phyloP scores from a whole-genome alignment of 257 asterid genomes.

The Solanum clarkiae region DNA sequence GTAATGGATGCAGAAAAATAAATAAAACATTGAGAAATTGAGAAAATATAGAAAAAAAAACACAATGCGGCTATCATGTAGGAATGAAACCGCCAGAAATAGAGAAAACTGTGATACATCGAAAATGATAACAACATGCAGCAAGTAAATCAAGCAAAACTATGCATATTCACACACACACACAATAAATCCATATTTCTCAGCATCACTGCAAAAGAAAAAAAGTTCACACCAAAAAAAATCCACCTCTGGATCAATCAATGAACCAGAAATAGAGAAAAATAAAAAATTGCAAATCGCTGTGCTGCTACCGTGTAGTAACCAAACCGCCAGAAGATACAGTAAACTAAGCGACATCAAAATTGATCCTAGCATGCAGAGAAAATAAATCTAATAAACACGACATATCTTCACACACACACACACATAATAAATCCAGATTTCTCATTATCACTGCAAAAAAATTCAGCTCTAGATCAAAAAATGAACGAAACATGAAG shows the following conservation, averaged over 20 bases:
- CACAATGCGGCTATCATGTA: background rate
- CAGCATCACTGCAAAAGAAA: constrained; percentile 51
- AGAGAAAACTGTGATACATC: background rate
- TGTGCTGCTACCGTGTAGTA: background rate
- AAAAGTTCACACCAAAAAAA: too few species aligned
- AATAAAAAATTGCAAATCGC: background rate
- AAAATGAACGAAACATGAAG: background rate
- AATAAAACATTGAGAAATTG: background rate
- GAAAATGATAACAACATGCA: background rate
- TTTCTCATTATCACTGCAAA: constrained; percentile 74
- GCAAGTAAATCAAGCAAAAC: background rate
- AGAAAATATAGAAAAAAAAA: background rate
- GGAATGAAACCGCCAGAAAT: background rate
- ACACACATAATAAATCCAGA: constrained; percentile 43
- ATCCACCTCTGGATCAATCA: background rate
- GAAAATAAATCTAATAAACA: background rate
- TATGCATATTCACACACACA: background rate
- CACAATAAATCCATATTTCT: constrained; percentile 61
- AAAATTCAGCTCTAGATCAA: background rate
- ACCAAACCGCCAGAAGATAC: background rate
- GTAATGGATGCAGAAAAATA: background rate
- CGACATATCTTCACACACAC: background rate
- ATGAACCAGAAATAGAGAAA: background rate
- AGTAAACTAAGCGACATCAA: background rate
- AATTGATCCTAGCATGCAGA: background rate